A percentile compares a stretch with the other conserved stretches of the same genome.
These are phyloP conservation scores for Dendrobium huoshanense DNA, from an alignment of 106 monocot genomes.

Conservation along the genomic window DNA sequence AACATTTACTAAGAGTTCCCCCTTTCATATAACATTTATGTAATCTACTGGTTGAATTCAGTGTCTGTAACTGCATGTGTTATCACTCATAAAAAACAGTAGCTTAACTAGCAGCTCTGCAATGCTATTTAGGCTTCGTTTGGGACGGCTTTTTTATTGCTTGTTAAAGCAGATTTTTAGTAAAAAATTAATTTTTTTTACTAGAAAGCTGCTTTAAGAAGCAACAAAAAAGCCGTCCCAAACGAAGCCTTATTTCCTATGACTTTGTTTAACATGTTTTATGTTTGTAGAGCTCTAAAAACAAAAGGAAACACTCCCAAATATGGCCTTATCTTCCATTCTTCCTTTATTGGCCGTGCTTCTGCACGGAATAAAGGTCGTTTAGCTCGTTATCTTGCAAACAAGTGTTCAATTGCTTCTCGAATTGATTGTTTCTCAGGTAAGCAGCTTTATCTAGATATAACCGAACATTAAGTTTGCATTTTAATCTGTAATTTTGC, in stretches of 20 bases:
- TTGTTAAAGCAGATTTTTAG: no score
- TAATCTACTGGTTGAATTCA: neutral
- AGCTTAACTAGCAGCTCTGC: no score
- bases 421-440: constrained; percentile 95
- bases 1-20: neutral
- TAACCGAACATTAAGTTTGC: neutral
- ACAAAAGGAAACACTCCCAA: constrained; percentile 91
- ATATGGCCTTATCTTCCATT: constrained; percentile 94
- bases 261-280: neutral
- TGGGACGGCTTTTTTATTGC: no score
- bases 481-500: neutral
- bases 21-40: neutral
- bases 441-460: constrained; percentile 6
- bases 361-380: constrained; percentile 78
- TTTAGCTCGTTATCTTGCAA: constrained; percentile 86
- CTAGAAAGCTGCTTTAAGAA: no score
- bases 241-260: neutral
- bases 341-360: constrained; percentile 93
- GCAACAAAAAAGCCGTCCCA: no score
- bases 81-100: no score
- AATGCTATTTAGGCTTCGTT: no score
- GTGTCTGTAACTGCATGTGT: neutral
- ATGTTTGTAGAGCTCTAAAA: constrained; percentile 58
- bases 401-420: constrained; percentile 91
- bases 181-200: no score